These are phyloP conservation scores for Talaromyces trachyspermus DNA, from an alignment of 495 filamentous ascomycete genomes.

Conservation along the genomic window DNA sequence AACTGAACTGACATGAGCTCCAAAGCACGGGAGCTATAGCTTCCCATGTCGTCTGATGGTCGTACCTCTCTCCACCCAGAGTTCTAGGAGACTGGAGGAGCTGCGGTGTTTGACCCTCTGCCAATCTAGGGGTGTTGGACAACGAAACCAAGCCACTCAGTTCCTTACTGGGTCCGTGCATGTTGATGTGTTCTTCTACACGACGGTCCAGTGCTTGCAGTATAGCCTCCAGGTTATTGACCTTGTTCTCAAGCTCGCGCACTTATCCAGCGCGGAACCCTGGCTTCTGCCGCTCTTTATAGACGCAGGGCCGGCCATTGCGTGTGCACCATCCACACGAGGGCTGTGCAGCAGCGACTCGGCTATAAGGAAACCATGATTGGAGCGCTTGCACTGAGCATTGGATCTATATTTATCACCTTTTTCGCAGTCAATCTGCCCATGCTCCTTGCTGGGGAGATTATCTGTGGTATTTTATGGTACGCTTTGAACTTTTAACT, in stretches of 20 bases:
- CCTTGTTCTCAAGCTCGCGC: constrained; percentile 62
- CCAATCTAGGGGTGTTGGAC: constrained; percentile 8
- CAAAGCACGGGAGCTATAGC: not conserved
- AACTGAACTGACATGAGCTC: constrained; percentile 6
- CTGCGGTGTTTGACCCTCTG: not conserved
- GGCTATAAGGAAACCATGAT: no score
- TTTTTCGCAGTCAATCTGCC: no score
- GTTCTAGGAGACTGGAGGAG: not conserved
- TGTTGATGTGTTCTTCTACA: not conserved
- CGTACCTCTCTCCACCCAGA: no score
- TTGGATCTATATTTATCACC: no score
- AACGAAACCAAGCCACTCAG: no score
- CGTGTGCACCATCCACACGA: constrained; percentile 69
- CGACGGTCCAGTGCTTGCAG: not conserved
- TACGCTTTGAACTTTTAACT: no score
- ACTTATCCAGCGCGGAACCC: constrained; percentile 67
- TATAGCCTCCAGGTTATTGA: not conserved
- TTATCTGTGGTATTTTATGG: no score
- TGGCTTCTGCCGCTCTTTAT: constrained; percentile 66
- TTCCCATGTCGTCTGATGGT: no score
- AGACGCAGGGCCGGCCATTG: constrained; percentile 58
- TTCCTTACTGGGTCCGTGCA: constrained; percentile 8
- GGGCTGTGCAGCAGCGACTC: constrained; percentile 56
- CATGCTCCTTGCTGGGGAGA: no score
- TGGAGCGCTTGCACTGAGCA: no score